These are phyloP conservation scores for Psidium friedrichsthalianum DNA, from an alignment of 345 rosid species.

Conservation along the genomic window DNA sequence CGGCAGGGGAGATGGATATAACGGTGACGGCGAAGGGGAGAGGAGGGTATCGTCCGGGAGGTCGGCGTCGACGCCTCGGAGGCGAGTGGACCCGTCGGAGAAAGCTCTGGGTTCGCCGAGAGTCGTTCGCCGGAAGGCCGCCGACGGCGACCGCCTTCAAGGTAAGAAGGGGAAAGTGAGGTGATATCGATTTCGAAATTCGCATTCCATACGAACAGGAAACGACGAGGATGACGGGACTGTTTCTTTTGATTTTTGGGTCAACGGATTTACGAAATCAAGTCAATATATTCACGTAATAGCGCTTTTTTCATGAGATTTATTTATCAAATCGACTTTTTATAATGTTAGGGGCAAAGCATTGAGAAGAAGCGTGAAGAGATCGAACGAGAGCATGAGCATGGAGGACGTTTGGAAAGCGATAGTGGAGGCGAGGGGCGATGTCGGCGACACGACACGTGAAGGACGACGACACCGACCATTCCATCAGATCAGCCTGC, in stretches of 20 bases:
- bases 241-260: neutral
- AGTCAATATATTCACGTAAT: neutral
- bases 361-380: neutral
- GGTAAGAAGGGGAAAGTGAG: neutral
- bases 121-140: conserved; percentile 23
- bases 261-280: neutral
- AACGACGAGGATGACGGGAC: neutral
- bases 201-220: no score
- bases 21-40: neutral
- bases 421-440: conserved; percentile 40
- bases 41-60: conserved; percentile 9
- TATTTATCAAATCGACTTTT: neutral
- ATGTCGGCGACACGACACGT: conserved; percentile 27
- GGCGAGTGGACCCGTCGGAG: conserved; percentile 13
- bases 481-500: neutral
- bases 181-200: neutral
- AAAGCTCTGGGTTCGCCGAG: conserved; percentile 38
- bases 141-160: neutral
- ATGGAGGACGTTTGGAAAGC: conserved; percentile 62
- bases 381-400: conserved; percentile 40
- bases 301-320: conserved; percentile 27
- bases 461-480: conserved; percentile 18
- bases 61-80: conserved; percentile 12
- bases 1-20: neutral
- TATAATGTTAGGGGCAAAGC: neutral